Conservation (phyloP, 202 grass and related monocot species). For the Schoenoplectus tabernaemontani region DNA sequence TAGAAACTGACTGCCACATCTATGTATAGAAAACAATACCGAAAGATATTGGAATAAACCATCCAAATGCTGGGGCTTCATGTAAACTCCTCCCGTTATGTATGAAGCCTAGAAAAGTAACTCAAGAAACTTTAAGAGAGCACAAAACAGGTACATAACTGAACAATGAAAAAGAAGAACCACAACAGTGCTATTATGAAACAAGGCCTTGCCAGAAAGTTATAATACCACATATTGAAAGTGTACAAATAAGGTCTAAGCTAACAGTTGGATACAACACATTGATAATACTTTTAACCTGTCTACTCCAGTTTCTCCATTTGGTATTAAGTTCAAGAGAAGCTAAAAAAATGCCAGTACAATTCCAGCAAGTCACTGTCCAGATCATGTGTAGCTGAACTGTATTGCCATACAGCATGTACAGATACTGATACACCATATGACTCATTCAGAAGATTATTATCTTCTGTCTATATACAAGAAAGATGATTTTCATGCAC, state of each 20-base stretch:
- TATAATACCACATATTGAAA: too few relatives aligned
- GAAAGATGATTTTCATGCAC: too few relatives aligned
- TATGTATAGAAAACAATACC: too few relatives aligned
- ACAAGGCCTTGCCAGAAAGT: background rate
- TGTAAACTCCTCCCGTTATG: constrained; percentile 90
- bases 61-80: constrained; percentile 83
- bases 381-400: background rate
- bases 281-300: background rate
- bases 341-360: too few relatives aligned
- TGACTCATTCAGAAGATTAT: background rate
- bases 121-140: constrained; percentile 13
- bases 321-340: too few relatives aligned
- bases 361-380: too few relatives aligned
- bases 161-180: background rate
- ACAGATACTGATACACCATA: background rate
- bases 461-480: too few relatives aligned
- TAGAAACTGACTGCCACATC: too few relatives aligned
- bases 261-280: too few relatives aligned
- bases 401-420: background rate
- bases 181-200: background rate
- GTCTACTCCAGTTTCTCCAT: background rate
- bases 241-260: background rate
- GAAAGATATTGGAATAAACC: constrained; percentile 87
- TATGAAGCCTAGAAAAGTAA: constrained; percentile 69
- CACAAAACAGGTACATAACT: constrained; percentile 1